Evolutionary conservation across 768 basidiomycete species (phyloP), one percentile per base, ranked within the genome.

Genomic region (Termitomyces sp.): DNA sequence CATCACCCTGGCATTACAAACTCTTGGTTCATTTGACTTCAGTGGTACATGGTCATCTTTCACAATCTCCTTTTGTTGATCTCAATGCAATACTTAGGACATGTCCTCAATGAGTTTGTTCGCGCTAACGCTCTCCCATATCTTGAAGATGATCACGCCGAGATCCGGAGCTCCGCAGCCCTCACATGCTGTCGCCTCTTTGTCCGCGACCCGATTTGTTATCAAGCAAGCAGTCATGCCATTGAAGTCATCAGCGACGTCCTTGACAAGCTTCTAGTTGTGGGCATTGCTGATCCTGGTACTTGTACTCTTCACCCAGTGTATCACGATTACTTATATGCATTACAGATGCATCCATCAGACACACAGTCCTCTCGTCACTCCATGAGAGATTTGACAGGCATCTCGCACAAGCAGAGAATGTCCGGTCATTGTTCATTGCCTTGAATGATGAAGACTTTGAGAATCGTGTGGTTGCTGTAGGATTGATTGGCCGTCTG

Each of bases 171-270:
- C 32, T 92, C 93, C 6, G 94, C 96, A 12, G 97, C 96, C 4
- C 69, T 91, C 46, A 95, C 95, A 1, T 98, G 95, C 68, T 97
- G 95, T 65, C 84, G 83, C 46, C 81, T 98, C 14, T 96, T 98
- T 68, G 87, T 95, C 58, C 86, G 88, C 56, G 97, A 99, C 73
- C 95, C 95, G 0, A 97, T 98, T 51, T 95, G 93, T 69, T 93
- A 91, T 64, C 95, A 98, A 73, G 89, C 94, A 10, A 96, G 93
- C 76, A 94, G 88, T 64, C 92, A 98, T 72, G 91, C 95, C 8
- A 96, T 97, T 55, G 93, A 98, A 67, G 88, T 98, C 58, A 95
- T 99, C 67, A 93, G 93, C 70, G 96, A 98, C 62, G 95, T 98
- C n/a, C 80, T 98, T 42, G 95, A 97, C 71, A 98, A 98, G 71